These are phyloP conservation scores for Pyrenochaeta sp. DNA, from an alignment of 2,329 filamentous ascomycete species.

Conservation along the genomic window DNA sequence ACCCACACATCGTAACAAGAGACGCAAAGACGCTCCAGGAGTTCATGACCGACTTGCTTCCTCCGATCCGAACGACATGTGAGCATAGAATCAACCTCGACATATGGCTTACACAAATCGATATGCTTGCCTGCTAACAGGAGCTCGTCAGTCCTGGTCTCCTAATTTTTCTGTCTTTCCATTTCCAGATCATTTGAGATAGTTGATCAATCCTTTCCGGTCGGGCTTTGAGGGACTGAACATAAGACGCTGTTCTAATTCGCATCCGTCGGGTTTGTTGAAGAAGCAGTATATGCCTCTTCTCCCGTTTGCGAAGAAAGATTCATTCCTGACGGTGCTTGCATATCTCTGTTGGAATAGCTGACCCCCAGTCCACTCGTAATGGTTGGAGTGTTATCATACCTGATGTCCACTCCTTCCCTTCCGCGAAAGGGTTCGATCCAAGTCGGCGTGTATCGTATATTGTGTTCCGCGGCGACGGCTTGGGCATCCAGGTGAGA, in stretches of 20 bases:
- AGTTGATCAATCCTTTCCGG: neutral
- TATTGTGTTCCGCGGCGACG: conserved; percentile 18
- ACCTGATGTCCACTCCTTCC: neutral
- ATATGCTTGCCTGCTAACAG: neutral
- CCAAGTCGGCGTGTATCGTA: conserved; percentile 12
- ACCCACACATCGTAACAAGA: neutral
- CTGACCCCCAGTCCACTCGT: conserved; percentile 1
- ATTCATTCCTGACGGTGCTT: conserved; percentile 4
- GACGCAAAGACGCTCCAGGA: too few species aligned
- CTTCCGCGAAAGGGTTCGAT: neutral
- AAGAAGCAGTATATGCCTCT: neutral
- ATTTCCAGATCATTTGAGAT: conserved; percentile 1
- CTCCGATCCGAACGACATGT: neutral
- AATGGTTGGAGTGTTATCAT: conserved; percentile 3
- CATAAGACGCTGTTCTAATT: neutral
- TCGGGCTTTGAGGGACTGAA: neutral
- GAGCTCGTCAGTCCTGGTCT: neutral
- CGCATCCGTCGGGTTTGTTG: neutral
- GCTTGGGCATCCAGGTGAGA: conserved; percentile 32
- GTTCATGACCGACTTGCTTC: neutral
- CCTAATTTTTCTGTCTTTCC: conserved; percentile 11
- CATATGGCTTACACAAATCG: too few species aligned
- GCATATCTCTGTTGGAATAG: neutral
- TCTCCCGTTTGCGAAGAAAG: neutral
- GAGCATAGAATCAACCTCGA: neutral